Evolutionary conservation across 768 basidiomycete genomes (phyloP).

Genomic region (Epithele typhae): DNA sequence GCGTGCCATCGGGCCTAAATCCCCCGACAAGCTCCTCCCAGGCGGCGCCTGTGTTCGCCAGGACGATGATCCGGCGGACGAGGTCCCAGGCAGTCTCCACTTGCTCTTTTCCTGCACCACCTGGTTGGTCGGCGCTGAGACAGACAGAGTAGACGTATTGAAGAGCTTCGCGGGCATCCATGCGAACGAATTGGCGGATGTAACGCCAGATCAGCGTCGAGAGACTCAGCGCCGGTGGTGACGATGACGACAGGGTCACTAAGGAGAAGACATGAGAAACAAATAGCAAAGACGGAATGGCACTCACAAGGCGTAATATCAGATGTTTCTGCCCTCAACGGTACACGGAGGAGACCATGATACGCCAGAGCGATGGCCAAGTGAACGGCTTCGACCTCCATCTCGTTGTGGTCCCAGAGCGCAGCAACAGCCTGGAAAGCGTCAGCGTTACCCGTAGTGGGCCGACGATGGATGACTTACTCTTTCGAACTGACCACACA

Average conservation of each 20-base stretch:
- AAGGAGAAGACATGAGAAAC: neutral
- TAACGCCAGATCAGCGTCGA: conserved; percentile 90
- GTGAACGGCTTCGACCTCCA: conserved; percentile 92
- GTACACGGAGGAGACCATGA: conserved; percentile 85
- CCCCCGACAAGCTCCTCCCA: conserved; percentile 97
- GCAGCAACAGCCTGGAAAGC: conserved; percentile 75
- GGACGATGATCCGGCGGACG: conserved; percentile 70
- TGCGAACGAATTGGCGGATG: conserved; percentile 85
- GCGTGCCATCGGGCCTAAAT: conserved; percentile 83
- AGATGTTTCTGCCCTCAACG: conserved; percentile 75
- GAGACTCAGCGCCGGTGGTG: conserved; percentile 71
- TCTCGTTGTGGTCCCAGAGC: conserved; percentile 80
- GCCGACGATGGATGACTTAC: conserved; percentile 40
- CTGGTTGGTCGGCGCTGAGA: conserved; percentile 67
- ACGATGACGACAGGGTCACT: conserved; percentile 71
- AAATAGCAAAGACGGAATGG: neutral
- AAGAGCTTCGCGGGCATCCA: conserved; percentile 90
- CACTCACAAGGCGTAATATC: conserved; percentile 78
- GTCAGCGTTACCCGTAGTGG: neutral
- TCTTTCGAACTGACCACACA: conserved; percentile 93
- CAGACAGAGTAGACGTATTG: conserved; percentile 92
- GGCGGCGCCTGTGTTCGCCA: conserved; percentile 70
- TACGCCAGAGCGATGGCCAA: conserved; percentile 89
- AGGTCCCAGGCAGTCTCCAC: conserved; percentile 79
- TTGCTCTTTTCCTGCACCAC: conserved; percentile 78